These are phyloP conservation scores for Nicotiana knightiana DNA, from an alignment of 257 asterid species.

Conservation along the genomic window DNA sequence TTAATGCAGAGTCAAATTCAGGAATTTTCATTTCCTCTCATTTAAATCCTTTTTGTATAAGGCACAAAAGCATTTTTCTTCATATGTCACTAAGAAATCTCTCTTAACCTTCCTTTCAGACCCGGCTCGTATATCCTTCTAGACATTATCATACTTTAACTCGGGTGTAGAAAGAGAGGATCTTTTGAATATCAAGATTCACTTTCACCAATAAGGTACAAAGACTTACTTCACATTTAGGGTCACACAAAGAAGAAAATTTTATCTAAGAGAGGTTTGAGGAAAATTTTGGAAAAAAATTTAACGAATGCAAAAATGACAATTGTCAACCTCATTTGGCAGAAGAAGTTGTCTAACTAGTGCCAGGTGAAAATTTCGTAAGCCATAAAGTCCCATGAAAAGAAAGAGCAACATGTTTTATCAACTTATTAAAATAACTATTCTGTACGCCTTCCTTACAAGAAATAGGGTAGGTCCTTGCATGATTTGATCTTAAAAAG, in stretches of 20 bases:
- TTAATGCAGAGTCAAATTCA: not conserved
- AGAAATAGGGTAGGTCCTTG: constrained; percentile 73
- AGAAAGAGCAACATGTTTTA: not conserved
- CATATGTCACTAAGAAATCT: not conserved
- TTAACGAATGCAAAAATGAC: not conserved
- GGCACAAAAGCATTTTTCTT: not conserved
- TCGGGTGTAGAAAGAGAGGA: not conserved
- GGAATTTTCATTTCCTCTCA: not conserved
- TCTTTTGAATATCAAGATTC: not conserved
- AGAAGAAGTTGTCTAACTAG: not conserved
- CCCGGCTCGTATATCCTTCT: not conserved
- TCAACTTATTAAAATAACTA: not conserved
- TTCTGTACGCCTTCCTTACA: constrained; percentile 39
- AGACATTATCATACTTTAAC: not conserved
- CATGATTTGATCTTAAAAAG: constrained; percentile 62
- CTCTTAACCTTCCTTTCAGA: not conserved
- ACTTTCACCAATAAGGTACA: not conserved
- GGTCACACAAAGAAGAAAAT: not conserved
- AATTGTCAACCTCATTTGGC: not conserved
- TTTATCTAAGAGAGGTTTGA: not conserved
- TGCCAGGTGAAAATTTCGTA: not conserved
- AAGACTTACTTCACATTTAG: not conserved
- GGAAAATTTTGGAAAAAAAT: not conserved
- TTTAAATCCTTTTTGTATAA: not conserved
- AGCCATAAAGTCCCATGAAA: not conserved